These are phyloP conservation scores for Podospora comata DNA, from an alignment of 495 filamentous ascomycete genomes.

Conservation along the genomic window DNA sequence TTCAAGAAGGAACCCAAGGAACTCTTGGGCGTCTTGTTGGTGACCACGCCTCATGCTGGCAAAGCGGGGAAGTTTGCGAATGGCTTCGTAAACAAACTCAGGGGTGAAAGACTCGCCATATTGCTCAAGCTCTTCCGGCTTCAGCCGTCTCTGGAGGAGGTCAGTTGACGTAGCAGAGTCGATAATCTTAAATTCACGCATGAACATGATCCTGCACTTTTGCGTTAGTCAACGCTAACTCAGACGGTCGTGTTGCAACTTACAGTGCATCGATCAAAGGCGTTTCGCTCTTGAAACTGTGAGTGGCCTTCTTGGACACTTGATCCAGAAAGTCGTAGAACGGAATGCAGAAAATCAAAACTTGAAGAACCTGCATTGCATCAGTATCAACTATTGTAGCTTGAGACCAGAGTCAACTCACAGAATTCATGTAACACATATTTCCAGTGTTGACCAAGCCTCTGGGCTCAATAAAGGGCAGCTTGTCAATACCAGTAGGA, in stretches of 20 bases:
- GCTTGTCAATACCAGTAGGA: slow-evolving; percentile 58
- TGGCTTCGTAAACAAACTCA: slow-evolving; percentile 92
- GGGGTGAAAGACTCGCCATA: slow-evolving; percentile 90
- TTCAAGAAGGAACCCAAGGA: slow-evolving; percentile 89
- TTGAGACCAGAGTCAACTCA: slow-evolving; percentile 45
- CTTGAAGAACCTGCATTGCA: slow-evolving; percentile 73
- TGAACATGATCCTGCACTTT: slow-evolving; percentile 77
- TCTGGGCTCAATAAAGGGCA: slow-evolving; percentile 86
- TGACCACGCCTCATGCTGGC: slow-evolving; percentile 92
- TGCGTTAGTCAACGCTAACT: slow-evolving; percentile 13
- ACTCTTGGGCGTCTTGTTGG: slow-evolving; percentile 97
- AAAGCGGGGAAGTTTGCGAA: slow-evolving; percentile 80
- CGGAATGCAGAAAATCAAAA: slow-evolving; percentile 85
- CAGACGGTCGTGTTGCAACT: slow-evolving; percentile 34
- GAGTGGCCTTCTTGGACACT: slow-evolving; percentile 72
- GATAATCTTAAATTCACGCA: slow-evolving; percentile 86
- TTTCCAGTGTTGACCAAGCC: slow-evolving; percentile 96
- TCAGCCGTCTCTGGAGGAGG: slow-evolving; percentile 67
- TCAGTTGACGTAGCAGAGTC: slow-evolving; percentile 73
- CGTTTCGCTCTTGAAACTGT: slow-evolving; percentile 93
- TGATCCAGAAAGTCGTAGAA: slow-evolving; percentile 94
- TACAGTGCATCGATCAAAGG: slow-evolving; percentile 92
- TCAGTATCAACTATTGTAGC: background rate
- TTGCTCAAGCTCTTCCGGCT: slow-evolving; percentile 78
- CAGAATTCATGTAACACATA: slow-evolving; percentile 99